These are phyloP conservation scores for Penicillium sumatraense DNA, from an alignment of 2,329 filamentous ascomycete species.

Conservation along the genomic window DNA sequence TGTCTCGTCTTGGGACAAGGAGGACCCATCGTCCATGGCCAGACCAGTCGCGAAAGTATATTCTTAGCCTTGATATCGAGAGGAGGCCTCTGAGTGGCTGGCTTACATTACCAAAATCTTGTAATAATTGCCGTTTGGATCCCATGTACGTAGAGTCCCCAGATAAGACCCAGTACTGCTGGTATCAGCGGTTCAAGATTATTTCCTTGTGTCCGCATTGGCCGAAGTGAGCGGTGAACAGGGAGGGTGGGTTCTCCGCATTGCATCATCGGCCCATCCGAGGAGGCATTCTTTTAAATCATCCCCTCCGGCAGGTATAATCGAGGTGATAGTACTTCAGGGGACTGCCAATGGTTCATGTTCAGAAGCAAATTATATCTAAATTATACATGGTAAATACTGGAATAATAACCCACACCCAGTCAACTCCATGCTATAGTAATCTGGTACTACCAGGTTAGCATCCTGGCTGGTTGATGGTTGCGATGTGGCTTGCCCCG, in stretches of 20 bases:
- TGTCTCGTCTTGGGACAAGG: constrained; percentile 4
- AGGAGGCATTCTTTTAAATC: no score
- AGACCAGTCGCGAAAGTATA: constrained; percentile 24
- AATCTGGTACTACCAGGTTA: no score
- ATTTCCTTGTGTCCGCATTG: constrained; percentile 20
- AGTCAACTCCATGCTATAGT: no score
- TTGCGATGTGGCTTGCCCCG: background rate
- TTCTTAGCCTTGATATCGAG: constrained; percentile 16
- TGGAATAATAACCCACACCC: no score
- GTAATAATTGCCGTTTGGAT: background rate
- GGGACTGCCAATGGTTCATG: no score
- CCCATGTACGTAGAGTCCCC: no score
- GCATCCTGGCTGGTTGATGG: background rate
- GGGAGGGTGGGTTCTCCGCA: constrained; percentile 21
- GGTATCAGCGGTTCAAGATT: constrained; percentile 9
- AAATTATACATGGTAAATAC: no score
- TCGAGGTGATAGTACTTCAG: no score
- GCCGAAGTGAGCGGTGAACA: constrained; percentile 20
- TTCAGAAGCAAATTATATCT: no score
- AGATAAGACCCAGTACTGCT: background rate
- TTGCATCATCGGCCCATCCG: constrained; percentile 18
- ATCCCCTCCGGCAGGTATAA: no score
- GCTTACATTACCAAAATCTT: no score
- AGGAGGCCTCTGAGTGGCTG: constrained; percentile 3
- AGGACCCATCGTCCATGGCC: constrained; percentile 18